Base-by-base conservation (phyloP, 495 filamentous ascomycete genomes). In the Lentithecium fluviatile region DNA sequence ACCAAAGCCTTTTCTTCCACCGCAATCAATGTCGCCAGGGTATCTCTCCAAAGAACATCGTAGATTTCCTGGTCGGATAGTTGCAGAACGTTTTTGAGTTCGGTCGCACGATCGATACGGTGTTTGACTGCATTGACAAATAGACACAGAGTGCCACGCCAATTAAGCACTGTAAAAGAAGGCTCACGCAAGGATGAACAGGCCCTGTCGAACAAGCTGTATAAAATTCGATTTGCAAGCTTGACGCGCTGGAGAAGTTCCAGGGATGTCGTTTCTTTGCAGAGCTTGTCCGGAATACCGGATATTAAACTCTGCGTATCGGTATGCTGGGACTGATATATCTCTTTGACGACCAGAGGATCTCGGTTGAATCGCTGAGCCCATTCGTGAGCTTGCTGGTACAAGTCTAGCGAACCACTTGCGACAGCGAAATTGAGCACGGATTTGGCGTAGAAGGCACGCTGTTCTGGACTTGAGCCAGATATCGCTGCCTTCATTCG, bases 331-430 rank as follows among this genome's bases (percentile, higher is more conserved):
- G 52, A 17, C 25, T 52, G 26, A 47, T 62, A 70, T 8, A 75
- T 25, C 6, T 34, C 26, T 42, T 60, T 56, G 11, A 60, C 25
- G 6, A 70, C 69, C 42, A 72, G 60, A 8, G 69, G 62, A 42
- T 75, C 72, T 17, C 66, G 69, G 23, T 67, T 54, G 40, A 67
- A 75, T 6, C 72, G 72, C 5, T 66, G 66, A n/a, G 65, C 49
- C 72, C 72, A 75, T 24, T 59, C 20, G 13, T 68, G 17, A 29
- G 60, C 66, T 25, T 72, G 61, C 15, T 49, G 45, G 29, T 69
- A 71, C 13, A 70, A 25, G 7, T 69, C 56, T 8, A 72, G 50
- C 29, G 59, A 66, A 3, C 70, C 66, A 45, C 67, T 72, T 24
- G 71, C 71, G 37, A 72, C 67, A n/a, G 70, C 65, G 45, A 69